A percentile compares a stretch with the other conserved stretches of the same genome.
Conservation (phyloP, 192 early-diverging fungal species). For the Rhizophagus clarus region DNA sequence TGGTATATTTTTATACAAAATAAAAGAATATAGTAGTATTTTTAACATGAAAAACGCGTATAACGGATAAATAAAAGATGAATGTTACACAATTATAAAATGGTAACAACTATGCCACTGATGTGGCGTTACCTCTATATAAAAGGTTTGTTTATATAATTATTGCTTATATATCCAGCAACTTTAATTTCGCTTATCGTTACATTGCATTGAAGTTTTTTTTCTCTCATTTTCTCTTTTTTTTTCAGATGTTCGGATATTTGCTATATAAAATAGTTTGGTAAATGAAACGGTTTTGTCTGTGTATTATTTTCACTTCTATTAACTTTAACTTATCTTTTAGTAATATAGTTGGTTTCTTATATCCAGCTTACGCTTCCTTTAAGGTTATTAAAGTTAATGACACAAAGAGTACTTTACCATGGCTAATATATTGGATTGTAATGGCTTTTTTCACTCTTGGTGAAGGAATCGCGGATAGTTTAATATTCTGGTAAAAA, state of each 20-base stretch:
- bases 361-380: constrained; percentile 36
- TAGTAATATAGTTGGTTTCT: constrained; percentile 15
- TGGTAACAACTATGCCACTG: too few relatives aligned
- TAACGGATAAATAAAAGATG: too few relatives aligned
- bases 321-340: not conserved
- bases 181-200: too few relatives aligned
- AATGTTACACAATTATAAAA: too few relatives aligned
- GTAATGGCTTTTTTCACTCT: constrained; percentile 28
- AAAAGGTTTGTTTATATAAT: too few relatives aligned
- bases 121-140: too few relatives aligned
- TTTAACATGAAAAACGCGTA: too few relatives aligned
- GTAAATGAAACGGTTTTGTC: not conserved
- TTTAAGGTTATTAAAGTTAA: constrained; percentile 35
- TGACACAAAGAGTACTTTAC: constrained; percentile 1
- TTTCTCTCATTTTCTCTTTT: too few relatives aligned
- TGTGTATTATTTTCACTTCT: not conserved
- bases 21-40: too few relatives aligned
- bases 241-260: not conserved
- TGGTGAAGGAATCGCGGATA: constrained; percentile 23
- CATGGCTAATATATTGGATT: constrained; percentile 36
- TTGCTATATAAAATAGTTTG: not conserved
- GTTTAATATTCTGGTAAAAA: constrained; percentile 30
- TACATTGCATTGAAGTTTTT: too few relatives aligned
- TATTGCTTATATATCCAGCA: too few relatives aligned
- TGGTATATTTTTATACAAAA: too few relatives aligned